Evolutionary conservation across 1,284 basidiomycete species (phyloP).

Genomic region (Ceratobasidium papillatum): DNA sequence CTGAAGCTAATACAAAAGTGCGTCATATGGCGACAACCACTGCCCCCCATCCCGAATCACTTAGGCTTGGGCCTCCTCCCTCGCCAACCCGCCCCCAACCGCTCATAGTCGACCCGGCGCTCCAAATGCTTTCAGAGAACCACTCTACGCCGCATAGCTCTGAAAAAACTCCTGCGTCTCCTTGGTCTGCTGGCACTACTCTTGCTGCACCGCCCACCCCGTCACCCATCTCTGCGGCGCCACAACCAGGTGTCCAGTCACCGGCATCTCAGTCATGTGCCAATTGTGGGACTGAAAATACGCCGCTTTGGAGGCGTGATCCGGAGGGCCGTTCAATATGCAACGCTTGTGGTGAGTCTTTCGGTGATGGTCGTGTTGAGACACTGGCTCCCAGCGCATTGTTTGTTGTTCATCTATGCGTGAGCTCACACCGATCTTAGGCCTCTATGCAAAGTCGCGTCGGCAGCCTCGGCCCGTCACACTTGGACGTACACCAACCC

Average conservation of each 20-base stretch:
- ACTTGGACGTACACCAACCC: slow-evolving; percentile 56
- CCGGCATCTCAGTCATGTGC: slow-evolving; percentile 45
- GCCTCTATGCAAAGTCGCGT: slow-evolving; percentile 74
- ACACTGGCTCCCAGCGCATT: slow-evolving; percentile 42
- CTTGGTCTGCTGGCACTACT: slow-evolving; percentile 34
- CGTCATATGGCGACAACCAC: slow-evolving; percentile 38
- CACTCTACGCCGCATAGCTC: not conserved
- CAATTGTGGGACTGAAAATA: slow-evolving; percentile 69
- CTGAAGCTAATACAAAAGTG: slow-evolving; percentile 15
- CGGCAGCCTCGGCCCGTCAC: slow-evolving; percentile 64
- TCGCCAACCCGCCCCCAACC: slow-evolving; percentile 25
- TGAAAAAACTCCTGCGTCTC: slow-evolving; percentile 36
- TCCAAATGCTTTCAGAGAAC: slow-evolving; percentile 36
- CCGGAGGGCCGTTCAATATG: slow-evolving; percentile 81
- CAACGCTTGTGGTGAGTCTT: slow-evolving; percentile 83
- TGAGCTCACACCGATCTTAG: slow-evolving; percentile 52
- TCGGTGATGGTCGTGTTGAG: slow-evolving; percentile 44
- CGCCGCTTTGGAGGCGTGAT: slow-evolving; percentile 84
- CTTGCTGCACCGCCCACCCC: slow-evolving; percentile 24
- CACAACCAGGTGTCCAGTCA: slow-evolving; percentile 1
- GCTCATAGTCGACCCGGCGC: slow-evolving; percentile 40
- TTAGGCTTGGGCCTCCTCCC: slow-evolving; percentile 5
- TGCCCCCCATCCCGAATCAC: slow-evolving; percentile 35
- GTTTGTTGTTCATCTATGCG: slow-evolving; percentile 46
- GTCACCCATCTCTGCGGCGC: not conserved